Percentiles rank a stretch among this genome's conserved stretches.
Conservation (phyloP, 225 moss, liverwort and hornwort genomes). For the Sphagnum tenellum region DNA sequence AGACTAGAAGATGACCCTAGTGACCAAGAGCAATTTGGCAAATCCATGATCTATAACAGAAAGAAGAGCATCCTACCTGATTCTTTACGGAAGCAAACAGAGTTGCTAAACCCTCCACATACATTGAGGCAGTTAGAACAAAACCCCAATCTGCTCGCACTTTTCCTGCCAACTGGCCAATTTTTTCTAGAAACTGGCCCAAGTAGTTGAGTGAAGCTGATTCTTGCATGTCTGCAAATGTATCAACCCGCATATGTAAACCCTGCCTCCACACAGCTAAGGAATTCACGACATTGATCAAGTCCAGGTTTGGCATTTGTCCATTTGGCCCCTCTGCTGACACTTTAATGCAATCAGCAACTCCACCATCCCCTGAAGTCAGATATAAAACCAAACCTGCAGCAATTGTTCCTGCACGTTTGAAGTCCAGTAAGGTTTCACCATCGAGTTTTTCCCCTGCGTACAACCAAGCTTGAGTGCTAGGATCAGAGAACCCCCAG, state of each 20-base stretch:
- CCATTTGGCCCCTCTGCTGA: conserved; percentile 93
- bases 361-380: conserved; percentile 23
- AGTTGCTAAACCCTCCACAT: conserved; percentile 63
- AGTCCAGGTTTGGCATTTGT: conserved; percentile 94
- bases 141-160: conserved; percentile 64
- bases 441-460: conserved; percentile 12
- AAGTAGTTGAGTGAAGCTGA: conserved; percentile 27
- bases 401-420: conserved; percentile 93
- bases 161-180: conserved; percentile 36
- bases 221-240: conserved; percentile 32
- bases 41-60: not conserved
- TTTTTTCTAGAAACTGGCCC: conserved; percentile 31
- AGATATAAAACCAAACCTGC: conserved; percentile 79
- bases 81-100: conserved; percentile 43
- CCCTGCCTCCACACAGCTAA: conserved; percentile 75
- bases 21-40: not conserved
- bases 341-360: conserved; percentile 43
- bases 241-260: conserved; percentile 51
- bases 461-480: conserved; percentile 21
- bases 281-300: conserved; percentile 70
- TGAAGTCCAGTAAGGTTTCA: conserved; percentile 64
- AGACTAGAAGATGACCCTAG: not conserved
- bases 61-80: conserved; percentile 24
- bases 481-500: conserved; percentile 26
- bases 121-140: conserved; percentile 40